Evolutionary conservation across 2,329 filamentous ascomycete genomes (phyloP), one percentile per base, ranked within the genome.

Genomic region (Diaporthe sp.): DNA sequence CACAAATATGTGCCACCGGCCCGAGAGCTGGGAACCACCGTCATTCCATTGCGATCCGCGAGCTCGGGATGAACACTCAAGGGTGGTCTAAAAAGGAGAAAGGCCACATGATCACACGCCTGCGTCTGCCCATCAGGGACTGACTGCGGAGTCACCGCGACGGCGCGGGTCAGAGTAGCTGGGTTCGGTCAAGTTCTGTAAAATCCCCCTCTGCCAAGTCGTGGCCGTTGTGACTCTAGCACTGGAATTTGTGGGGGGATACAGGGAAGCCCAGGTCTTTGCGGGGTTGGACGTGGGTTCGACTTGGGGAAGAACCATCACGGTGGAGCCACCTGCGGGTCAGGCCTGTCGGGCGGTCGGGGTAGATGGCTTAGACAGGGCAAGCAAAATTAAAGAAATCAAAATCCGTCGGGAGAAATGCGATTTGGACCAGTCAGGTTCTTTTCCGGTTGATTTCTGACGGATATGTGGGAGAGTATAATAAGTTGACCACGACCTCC

Each of bases 261-360:
- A n/a, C 44, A 49, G 61, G 61, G 61, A 34, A 67, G 61, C 9
- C 61, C 61, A 51, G 61, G 61, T 49, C 61, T 67, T 67, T 67
- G 61, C 61, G 61, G 61, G 61, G 61, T 51, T 8, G 17, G 61
- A 25, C 10, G 44, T 67, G 61, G 61, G 8, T 49, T 65, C 10
- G 25, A 8, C 61, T 34, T 49, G 39, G 61, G 19, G 61, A 46
- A 59, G 25, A 51, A 37, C 44, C 61, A 49, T 51, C 44, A 2
- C 31, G 44, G 44, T 51, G 61, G 61, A 67, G 28, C 61, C 61
- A 37, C 19, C 46, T 67, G 61, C 44, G 61, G 61, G 42, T 67
- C 61, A 51, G 37, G 42, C 44, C 9, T 51, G 61, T 67, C 61
- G 61, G 61, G 61, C 61, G 10, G 15, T 65, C 42, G 61, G 61